These are phyloP conservation scores for Coemansia erecta DNA, from an alignment of 192 early-diverging fungal genomes.

Conservation along the genomic window DNA sequence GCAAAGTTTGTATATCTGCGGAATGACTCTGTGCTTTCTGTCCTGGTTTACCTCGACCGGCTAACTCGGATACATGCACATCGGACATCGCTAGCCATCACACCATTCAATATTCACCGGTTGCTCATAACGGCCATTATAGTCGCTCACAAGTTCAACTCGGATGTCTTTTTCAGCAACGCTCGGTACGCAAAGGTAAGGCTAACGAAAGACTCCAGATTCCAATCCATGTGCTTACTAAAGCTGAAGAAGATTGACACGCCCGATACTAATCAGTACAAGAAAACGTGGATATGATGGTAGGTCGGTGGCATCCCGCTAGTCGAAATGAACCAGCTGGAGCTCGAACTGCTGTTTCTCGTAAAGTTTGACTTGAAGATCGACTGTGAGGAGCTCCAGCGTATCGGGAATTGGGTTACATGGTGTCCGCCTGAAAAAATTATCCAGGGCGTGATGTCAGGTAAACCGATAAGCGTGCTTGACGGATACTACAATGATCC, in stretches of 20 bases:
- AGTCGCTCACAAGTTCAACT: slow-evolving; percentile 72
- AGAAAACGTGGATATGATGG: not conserved
- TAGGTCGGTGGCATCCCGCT: slow-evolving; percentile 74
- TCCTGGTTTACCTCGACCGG: slow-evolving; percentile 75
- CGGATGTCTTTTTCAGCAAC: slow-evolving; percentile 73
- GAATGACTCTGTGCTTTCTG: slow-evolving; percentile 64
- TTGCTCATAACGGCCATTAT: slow-evolving; percentile 68
- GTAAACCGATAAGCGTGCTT: slow-evolving; percentile 9
- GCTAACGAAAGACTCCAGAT: too few relatives aligned
- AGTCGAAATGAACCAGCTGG: slow-evolving; percentile 69
- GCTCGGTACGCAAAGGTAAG: slow-evolving; percentile 64
- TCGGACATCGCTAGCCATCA: slow-evolving; percentile 56
- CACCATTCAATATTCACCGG: slow-evolving; percentile 69
- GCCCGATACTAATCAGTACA: too few relatives aligned
- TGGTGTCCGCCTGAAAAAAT: not conserved
- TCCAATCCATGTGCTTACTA: not conserved
- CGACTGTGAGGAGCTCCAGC: slow-evolving; percentile 59
- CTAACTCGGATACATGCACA: slow-evolving; percentile 52
- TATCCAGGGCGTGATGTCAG: not conserved
- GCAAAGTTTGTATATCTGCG: slow-evolving; percentile 66
- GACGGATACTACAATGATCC: slow-evolving; percentile 21
- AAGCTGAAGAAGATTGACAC: not conserved
- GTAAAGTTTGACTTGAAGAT: slow-evolving; percentile 70
- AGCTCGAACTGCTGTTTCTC: slow-evolving; percentile 72
- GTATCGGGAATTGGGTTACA: slow-evolving; percentile 62